These are phyloP conservation scores for Diutina mesorugosa DNA, from an alignment of 1,139 yeast genomes.

Conservation along the genomic window DNA sequence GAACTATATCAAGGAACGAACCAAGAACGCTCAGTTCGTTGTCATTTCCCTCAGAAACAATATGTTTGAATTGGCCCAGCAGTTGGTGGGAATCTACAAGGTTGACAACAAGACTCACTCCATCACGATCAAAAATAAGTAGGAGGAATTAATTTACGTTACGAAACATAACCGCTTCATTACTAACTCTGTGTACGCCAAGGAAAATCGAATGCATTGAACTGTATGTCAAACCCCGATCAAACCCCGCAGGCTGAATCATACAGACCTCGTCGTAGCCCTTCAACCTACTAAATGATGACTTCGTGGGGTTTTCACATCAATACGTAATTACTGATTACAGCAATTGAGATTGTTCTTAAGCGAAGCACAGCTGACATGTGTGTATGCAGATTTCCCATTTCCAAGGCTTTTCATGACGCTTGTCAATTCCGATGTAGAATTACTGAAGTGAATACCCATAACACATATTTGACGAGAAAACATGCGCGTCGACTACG, in stretches of 20 bases:
- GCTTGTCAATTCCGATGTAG: too few relatives aligned
- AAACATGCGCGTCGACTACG: too few relatives aligned
- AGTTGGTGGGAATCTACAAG: constrained; percentile 90
- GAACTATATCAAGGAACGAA: constrained; percentile 87
- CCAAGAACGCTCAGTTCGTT: constrained; percentile 92
- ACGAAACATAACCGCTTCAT: not conserved
- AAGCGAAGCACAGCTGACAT: too few relatives aligned
- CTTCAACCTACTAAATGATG: too few relatives aligned
- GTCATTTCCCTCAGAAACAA: constrained; percentile 92
- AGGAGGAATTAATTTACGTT: not conserved
- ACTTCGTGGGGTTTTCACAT: too few relatives aligned
- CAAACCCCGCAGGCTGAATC: not conserved
- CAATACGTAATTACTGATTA: too few relatives aligned
- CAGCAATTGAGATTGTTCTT: too few relatives aligned
- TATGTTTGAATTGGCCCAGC: constrained; percentile 94
- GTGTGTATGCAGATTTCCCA: too few relatives aligned
- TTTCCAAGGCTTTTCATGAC: too few relatives aligned
- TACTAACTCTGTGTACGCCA: not conserved
- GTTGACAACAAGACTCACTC: constrained; percentile 84
- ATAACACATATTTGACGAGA: too few relatives aligned
- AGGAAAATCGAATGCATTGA: not conserved
- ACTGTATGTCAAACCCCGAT: not conserved
- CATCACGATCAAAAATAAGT: constrained; percentile 16
- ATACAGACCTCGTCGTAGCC: not conserved
- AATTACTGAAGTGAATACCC: too few relatives aligned